Evolutionary conservation across 192 early-diverging fungal genomes (phyloP).

Genomic region (Dimargaris cristalligena): DNA sequence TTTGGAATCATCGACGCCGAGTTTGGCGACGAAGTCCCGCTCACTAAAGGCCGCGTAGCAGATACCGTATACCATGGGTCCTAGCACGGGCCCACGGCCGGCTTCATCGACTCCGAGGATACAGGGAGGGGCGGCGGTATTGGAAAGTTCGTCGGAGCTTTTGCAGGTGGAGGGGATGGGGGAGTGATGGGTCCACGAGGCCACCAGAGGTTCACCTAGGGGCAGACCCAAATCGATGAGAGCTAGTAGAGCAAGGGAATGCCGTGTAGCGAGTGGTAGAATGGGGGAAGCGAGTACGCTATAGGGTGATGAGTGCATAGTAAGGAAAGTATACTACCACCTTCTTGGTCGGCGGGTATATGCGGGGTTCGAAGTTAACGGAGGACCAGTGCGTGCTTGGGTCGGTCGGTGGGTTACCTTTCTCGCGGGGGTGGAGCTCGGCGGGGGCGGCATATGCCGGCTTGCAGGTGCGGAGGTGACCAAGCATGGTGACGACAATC

Average conservation of each 20-base stretch:
- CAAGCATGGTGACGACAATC: not conserved
- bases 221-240: slow-evolving; percentile 4
- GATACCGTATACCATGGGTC: slow-evolving; percentile 95
- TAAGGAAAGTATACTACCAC: not conserved
- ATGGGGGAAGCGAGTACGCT: not conserved
- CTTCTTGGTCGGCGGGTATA: not conserved
- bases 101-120: slow-evolving; percentile 94
- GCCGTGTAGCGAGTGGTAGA: not conserved
- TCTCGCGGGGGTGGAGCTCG: not conserved
- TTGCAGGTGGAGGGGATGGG: not conserved
- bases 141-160: not conserved
- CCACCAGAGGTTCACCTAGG: not conserved
- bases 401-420: not conserved
- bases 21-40: slow-evolving; percentile 39
- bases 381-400: not conserved
- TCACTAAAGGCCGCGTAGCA: slow-evolving; percentile 54
- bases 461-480: not conserved
- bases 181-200: slow-evolving; percentile 5
- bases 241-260: not conserved
- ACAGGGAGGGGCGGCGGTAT: slow-evolving; percentile 17
- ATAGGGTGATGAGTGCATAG: not conserved
- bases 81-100: slow-evolving; percentile 87
- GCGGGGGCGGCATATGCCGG: not conserved
- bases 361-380: not conserved
- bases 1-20: slow-evolving; percentile 96